phyloP scores from a whole-genome alignment of 208 protist species.

The Trichomonas vaginalis region DNA sequence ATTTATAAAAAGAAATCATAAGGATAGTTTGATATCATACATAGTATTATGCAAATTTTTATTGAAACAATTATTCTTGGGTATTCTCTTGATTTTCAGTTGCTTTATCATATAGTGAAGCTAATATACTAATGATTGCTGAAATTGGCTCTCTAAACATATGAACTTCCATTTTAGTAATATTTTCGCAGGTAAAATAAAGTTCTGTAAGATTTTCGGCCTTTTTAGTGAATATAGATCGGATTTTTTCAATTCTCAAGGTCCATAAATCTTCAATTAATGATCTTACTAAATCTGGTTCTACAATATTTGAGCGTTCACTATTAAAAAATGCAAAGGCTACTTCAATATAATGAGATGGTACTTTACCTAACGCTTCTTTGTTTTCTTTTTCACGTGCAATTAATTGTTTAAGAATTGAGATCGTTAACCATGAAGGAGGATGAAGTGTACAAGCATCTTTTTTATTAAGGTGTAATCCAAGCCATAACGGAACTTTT shows the following conservation, averaged over 20 bases:
- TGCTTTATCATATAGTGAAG: background rate
- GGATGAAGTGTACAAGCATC: background rate
- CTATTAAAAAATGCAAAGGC: background rate
- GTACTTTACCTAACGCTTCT: background rate
- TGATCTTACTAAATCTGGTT: background rate
- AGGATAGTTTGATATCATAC: too few relatives aligned
- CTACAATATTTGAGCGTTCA: background rate
- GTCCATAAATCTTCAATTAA: background rate
- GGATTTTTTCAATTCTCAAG: background rate
- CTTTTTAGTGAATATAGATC: background rate
- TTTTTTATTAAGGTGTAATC: background rate
- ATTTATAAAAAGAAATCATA: too few relatives aligned
- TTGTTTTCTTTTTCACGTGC: background rate
- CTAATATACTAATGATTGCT: background rate
- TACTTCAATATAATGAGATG: background rate
- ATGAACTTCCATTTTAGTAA: background rate
- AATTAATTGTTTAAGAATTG: background rate
- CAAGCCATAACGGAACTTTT: background rate
- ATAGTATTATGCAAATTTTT: too few relatives aligned
- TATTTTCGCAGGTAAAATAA: background rate
- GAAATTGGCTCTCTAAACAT: background rate
- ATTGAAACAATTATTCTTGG: too few relatives aligned
- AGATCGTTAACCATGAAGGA: background rate
- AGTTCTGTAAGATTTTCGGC: background rate
- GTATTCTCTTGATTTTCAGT: too few relatives aligned